These are phyloP conservation scores for Colletotrichum truncatum DNA, from an alignment of 2,329 filamentous ascomycete genomes.

Conservation along the genomic window DNA sequence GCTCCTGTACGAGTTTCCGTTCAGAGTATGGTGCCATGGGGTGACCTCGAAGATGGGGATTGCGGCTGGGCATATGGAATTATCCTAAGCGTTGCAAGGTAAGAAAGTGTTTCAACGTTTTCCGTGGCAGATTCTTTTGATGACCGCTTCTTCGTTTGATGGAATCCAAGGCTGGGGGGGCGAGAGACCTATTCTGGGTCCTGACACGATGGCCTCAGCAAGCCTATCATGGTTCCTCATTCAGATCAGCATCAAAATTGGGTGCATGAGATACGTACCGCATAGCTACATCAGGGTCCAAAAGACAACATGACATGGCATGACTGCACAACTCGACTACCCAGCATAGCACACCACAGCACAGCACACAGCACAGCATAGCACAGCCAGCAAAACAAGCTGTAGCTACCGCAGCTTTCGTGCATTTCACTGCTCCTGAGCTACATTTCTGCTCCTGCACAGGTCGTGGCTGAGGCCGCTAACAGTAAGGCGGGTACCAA, in stretches of 20 bases:
- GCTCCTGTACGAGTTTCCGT: constrained; percentile 5
- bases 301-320: not conserved
- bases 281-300: not conserved
- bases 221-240: not conserved
- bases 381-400: not conserved
- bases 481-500: not conserved
- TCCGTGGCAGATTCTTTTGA: not conserved
- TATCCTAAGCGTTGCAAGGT: too few relatives aligned
- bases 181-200: not conserved
- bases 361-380: not conserved
- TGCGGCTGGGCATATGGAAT: not conserved
- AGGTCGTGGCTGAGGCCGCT: constrained; percentile 23
- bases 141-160: not conserved
- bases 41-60: constrained; percentile 5
- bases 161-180: not conserved
- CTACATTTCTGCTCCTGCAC: not conserved
- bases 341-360: not conserved
- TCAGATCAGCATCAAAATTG: not conserved
- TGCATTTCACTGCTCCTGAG: constrained; percentile 4
- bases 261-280: not conserved
- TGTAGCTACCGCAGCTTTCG: not conserved
- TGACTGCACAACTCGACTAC: not conserved
- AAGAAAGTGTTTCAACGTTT: constrained; percentile 20
- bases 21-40: not conserved
- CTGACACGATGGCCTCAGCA: constrained; percentile 1